Percentiles rank a stretch among this genome's conserved stretches.
Evolutionary conservation across 352 stramenopile species (phyloP).

Genomic region (Phytophthora sojae): DNA sequence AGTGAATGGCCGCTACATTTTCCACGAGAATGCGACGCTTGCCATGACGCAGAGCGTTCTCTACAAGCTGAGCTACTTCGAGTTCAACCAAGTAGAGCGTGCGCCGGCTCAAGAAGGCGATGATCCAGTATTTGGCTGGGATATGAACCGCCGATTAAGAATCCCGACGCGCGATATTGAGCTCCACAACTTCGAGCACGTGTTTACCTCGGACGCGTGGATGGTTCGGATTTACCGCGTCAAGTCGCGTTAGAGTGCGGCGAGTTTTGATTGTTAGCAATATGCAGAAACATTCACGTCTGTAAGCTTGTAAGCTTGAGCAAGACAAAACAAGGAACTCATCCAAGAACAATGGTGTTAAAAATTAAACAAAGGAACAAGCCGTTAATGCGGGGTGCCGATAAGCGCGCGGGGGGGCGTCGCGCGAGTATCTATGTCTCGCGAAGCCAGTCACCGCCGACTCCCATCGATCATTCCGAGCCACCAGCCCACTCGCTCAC

Average conservation of each 20-base stretch:
- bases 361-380: slow-evolving; percentile 45
- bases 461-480: slow-evolving; percentile 8
- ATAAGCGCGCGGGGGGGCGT: slow-evolving; percentile 5
- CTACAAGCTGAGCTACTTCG: slow-evolving; percentile 93
- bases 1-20: slow-evolving; percentile 72
- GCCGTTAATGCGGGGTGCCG: slow-evolving; percentile 5
- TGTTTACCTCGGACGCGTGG: slow-evolving; percentile 93
- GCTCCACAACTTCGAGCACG: slow-evolving; percentile 90
- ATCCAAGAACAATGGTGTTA: slow-evolving; percentile 20
- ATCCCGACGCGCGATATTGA: slow-evolving; percentile 72
- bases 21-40: slow-evolving; percentile 72
- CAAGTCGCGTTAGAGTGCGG: slow-evolving; percentile 51
- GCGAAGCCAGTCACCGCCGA: background rate
- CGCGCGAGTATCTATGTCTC: slow-evolving; percentile 5
- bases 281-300: background rate
- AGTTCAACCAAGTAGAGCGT: slow-evolving; percentile 65
- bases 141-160: slow-evolving; percentile 69
- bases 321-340: background rate
- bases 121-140: slow-evolving; percentile 55
- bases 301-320: slow-evolving; percentile 6
- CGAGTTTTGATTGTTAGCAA: slow-evolving; percentile 13
- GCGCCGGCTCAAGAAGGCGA: slow-evolving; percentile 25
- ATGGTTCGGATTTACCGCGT: slow-evolving; percentile 93
- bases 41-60: slow-evolving; percentile 89
- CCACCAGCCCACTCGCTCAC: slow-evolving; percentile 13